Evolutionary conservation across 768 basidiomycete genomes (phyloP).

Genomic region (Russula griseocarnosa): DNA sequence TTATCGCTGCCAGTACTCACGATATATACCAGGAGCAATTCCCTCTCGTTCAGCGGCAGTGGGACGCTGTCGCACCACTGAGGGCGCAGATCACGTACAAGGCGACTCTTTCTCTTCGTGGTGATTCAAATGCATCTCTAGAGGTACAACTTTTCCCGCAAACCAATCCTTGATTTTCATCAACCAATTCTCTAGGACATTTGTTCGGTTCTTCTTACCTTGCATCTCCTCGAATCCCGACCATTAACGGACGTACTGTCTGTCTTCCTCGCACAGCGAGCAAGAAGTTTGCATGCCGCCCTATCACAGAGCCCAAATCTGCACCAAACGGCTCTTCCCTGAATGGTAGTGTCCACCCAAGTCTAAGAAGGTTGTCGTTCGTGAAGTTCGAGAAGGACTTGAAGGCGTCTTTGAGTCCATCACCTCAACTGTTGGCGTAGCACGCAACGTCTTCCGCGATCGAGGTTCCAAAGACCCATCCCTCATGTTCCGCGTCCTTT

Average conservation of each 20-base stretch:
- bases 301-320: constrained; percentile 29
- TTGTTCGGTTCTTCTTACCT: constrained; percentile 73
- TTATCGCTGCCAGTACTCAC: neutral
- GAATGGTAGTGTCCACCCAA: constrained; percentile 20
- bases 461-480: constrained; percentile 36
- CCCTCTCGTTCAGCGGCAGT: constrained; percentile 86
- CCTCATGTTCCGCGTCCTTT: constrained; percentile 54
- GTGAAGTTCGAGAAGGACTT: constrained; percentile 53
- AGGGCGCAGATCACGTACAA: constrained; percentile 84
- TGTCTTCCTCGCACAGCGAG: constrained; percentile 67
- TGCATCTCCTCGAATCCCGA: constrained; percentile 86
- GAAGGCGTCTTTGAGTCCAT: constrained; percentile 53
- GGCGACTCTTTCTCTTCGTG: constrained; percentile 77
- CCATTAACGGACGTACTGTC: constrained; percentile 70
- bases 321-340: constrained; percentile 13
- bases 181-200: constrained; percentile 46
- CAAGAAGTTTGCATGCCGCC: constrained; percentile 49
- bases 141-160: constrained; percentile 41
- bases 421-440: constrained; percentile 52
- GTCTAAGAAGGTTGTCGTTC: constrained; percentile 39
- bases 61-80: constrained; percentile 86
- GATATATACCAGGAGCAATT: constrained; percentile 61
- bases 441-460: constrained; percentile 55
- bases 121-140: constrained; percentile 50
- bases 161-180: neutral